Conservation (phyloP, 2,329 filamentous ascomycete genomes). For the Talaromyces sp. region DNA sequence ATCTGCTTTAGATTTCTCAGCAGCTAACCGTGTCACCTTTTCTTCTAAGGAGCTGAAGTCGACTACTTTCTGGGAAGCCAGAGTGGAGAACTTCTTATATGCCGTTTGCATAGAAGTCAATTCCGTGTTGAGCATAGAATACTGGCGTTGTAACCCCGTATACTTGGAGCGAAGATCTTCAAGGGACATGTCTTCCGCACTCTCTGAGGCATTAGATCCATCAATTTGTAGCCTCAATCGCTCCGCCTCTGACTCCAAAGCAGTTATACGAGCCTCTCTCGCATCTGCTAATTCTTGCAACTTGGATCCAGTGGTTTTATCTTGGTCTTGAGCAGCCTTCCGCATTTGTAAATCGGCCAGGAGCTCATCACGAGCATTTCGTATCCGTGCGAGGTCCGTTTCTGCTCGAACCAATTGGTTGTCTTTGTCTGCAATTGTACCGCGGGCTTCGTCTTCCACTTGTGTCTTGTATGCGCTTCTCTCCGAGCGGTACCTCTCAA, state of each 20-base stretch:
- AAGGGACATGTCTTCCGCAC: slow-evolving; percentile 61
- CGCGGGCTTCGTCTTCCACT: slow-evolving; percentile 78
- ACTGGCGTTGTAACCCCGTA: slow-evolving; percentile 75
- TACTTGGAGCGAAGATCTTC: slow-evolving; percentile 77
- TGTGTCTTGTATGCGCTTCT: slow-evolving; percentile 78
- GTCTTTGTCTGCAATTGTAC: slow-evolving; percentile 74
- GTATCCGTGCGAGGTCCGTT: slow-evolving; percentile 80
- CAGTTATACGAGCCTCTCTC: slow-evolving; percentile 76
- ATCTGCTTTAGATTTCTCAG: slow-evolving; percentile 94
- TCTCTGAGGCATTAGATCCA: slow-evolving; percentile 47
- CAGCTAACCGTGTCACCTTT: slow-evolving; percentile 69
- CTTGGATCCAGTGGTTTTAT: slow-evolving; percentile 69
- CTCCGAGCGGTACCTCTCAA: slow-evolving; percentile 82
- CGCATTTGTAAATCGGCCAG: slow-evolving; percentile 78
- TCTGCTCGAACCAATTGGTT: slow-evolving; percentile 79
- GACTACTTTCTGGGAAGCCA: slow-evolving; percentile 84
- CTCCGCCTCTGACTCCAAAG: slow-evolving; percentile 80
- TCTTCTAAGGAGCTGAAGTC: slow-evolving; percentile 78
- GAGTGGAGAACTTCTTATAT: slow-evolving; percentile 82
- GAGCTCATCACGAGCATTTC: slow-evolving; percentile 82
- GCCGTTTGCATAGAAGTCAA: slow-evolving; percentile 86
- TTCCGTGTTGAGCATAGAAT: slow-evolving; percentile 82
- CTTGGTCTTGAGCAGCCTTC: slow-evolving; percentile 77
- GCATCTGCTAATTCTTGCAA: slow-evolving; percentile 78
- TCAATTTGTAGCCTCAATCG: slow-evolving; percentile 64